These are phyloP conservation scores for Hippophae rhamnoides DNA, from an alignment of 306 rosid species.

Conservation along the genomic window DNA sequence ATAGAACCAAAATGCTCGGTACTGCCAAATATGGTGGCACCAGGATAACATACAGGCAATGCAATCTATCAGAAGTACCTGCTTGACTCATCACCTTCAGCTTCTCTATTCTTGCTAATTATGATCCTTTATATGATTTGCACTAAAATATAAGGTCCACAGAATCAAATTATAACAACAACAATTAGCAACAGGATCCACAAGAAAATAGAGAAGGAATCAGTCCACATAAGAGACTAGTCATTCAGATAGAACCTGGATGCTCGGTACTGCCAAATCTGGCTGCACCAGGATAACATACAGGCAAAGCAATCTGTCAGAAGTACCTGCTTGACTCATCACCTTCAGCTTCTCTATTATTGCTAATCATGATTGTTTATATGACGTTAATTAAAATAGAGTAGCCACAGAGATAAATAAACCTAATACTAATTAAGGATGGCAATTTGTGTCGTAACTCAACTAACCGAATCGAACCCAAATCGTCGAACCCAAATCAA, in stretches of 20 bases:
- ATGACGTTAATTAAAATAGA: neutral
- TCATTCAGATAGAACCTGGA: conserved; percentile 29
- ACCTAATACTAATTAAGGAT: too few species aligned
- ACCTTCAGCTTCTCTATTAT: conserved; percentile 33
- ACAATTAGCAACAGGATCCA: neutral
- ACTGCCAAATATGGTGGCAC: conserved; percentile 31
- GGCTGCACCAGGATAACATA: conserved; percentile 40
- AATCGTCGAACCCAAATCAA: too few species aligned
- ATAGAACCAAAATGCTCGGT: conserved; percentile 28
- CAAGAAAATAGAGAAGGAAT: conserved; percentile 29
- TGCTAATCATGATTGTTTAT: neutral
- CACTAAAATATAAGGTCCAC: neutral
- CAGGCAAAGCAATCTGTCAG: conserved; percentile 32
- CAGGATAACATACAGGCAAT: conserved; percentile 34
- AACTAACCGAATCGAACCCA: too few species aligned
- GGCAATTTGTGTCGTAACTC: too few species aligned
- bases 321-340: conserved; percentile 49
- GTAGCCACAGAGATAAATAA: neutral
- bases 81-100: conserved; percentile 39
- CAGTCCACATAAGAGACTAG: conserved; percentile 24
- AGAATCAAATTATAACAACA: neutral
- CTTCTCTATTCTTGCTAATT: conserved; percentile 23
- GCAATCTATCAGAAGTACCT: conserved; percentile 43
- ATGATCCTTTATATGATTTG: neutral
- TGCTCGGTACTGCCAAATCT: conserved; percentile 32